Base-by-base conservation (phyloP, 1,284 basidiomycete species). In the Marasmius tenuissimus region DNA sequence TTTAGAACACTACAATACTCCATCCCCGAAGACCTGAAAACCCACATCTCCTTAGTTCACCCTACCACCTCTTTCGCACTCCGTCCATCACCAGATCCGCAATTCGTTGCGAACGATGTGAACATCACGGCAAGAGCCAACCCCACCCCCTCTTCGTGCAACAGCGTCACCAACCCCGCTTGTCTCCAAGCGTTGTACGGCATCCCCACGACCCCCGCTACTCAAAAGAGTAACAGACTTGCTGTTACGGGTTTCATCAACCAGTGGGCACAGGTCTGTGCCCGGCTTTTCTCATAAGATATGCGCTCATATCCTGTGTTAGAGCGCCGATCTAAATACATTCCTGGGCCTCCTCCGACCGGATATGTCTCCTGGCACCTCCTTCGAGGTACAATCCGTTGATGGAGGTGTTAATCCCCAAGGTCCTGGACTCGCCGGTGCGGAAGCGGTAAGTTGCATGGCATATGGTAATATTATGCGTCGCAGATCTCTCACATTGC, bases 371-470 rank as follows among this genome's bases (percentile, higher is more conserved):
- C 48, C 65, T 7, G 53, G 59, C n/a, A 69, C 67, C 39, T 59
- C 67, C 2, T 73, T 73, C 47, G 59, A 64, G 1, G 37, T 69
- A 7, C 59, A 70, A 58, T 67, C 65, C 14, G 20, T 72, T 8
- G 72, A 73, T 56, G 72, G 72, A 22, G 73, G 73, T 40, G 8
- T 10, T 10, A 71, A 73, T 60, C 37, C 67, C 6, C 72, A 73
- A 63, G 60, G 55, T 33, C 18, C 48, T 34, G 35, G 27, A 7
- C 37, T 64, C 2, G 71, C 70, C 27, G 72, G 72, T 37, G 51
- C 67, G 22, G 72, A 75, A 66, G 73, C 72, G 12, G 70, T 71
- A 57, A 18, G 67, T 4, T 27, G 27, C 27, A 27, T 27, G 61
- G 16, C 14, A 48, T 27, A 9, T 37, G 14, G n/a, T 22, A 51